Evolutionary conservation across 495 filamentous ascomycete genomes (phyloP).

Genomic region (Aspergillus diversus): DNA sequence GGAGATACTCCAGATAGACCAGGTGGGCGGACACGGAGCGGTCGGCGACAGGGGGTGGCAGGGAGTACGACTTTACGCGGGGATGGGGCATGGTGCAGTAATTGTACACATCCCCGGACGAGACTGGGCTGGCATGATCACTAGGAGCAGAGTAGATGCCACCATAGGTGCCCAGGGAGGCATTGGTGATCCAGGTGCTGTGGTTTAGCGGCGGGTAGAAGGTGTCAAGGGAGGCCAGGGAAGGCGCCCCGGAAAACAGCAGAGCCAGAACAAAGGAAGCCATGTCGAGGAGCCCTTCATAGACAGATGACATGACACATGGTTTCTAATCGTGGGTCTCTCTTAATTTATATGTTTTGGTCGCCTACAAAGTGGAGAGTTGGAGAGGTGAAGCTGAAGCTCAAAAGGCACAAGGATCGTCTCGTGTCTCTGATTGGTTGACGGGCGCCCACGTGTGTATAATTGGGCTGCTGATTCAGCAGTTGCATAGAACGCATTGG

Average conservation of each 20-base stretch:
- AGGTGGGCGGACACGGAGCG: slow-evolving; percentile 35
- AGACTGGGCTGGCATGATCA: slow-evolving; percentile 31
- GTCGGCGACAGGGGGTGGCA: slow-evolving; percentile 35
- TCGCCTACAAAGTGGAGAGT: neutral
- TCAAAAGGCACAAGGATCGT: neutral
- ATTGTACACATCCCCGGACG: slow-evolving; percentile 38
- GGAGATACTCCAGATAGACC: slow-evolving; percentile 47
- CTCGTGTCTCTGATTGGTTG: too few species aligned
- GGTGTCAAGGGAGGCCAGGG: slow-evolving; percentile 30
- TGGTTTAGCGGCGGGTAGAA: slow-evolving; percentile 49
- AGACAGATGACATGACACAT: slow-evolving; percentile 3
- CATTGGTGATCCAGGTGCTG: slow-evolving; percentile 43
- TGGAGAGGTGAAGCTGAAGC: neutral
- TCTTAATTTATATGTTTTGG: neutral
- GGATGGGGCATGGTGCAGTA: slow-evolving; percentile 54
- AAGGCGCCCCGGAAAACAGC: neutral
- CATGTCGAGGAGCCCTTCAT: slow-evolving; percentile 19
- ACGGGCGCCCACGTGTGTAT: too few species aligned
- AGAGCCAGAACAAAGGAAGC: slow-evolving; percentile 6
- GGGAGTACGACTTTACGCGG: slow-evolving; percentile 36
- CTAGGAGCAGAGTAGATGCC: slow-evolving; percentile 42
- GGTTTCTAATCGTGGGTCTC: neutral
- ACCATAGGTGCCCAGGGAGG: slow-evolving; percentile 45
- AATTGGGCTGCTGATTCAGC: too few species aligned
- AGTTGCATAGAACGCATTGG: too few species aligned